A percentile compares a stretch with the other conserved stretches of the same genome.
These are phyloP conservation scores for Plectranthus barbatus DNA, from an alignment of 257 asterid genomes.

Conservation along the genomic window DNA sequence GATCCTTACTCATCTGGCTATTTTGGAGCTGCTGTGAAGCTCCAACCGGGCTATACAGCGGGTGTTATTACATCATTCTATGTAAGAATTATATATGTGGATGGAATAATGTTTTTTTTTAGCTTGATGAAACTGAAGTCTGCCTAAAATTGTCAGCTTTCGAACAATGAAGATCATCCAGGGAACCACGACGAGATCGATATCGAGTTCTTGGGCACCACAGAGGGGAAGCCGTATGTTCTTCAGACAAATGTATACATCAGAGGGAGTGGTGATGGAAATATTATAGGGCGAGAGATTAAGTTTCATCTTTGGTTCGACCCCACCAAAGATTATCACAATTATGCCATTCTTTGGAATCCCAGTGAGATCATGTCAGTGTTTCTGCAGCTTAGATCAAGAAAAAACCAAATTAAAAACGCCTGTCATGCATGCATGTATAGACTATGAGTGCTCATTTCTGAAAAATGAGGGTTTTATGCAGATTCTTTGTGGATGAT, in stretches of 20 bases:
- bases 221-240: slow-evolving; percentile 59
- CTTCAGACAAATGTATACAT: slow-evolving; percentile 79
- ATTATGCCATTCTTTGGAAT: slow-evolving; percentile 78
- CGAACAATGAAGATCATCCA: slow-evolving; percentile 56
- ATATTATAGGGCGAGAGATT: slow-evolving; percentile 69
- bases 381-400: too few relatives aligned
- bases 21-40: slow-evolving; percentile 66
- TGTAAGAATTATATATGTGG: slow-evolving; percentile 25
- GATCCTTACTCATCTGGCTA: slow-evolving; percentile 58
- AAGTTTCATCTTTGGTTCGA: slow-evolving; percentile 84
- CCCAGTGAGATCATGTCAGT: slow-evolving; percentile 72
- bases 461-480: too few relatives aligned
- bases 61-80: slow-evolving; percentile 84
- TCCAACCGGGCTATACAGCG: slow-evolving; percentile 86
- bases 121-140: too few relatives aligned
- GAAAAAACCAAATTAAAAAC: too few relatives aligned
- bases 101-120: too few relatives aligned
- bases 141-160: slow-evolving; percentile 37
- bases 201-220: slow-evolving; percentile 80
- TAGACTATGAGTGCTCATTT: too few relatives aligned
- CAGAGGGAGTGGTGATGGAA: slow-evolving; percentile 80
- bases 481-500: too few relatives aligned
- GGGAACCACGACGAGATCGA: slow-evolving; percentile 86
- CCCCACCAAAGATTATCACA: slow-evolving; percentile 62
- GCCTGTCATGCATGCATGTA: too few relatives aligned